A percentile compares a stretch with the other conserved stretches of the same genome.
Evolutionary conservation across 2,329 filamentous ascomycete species (phyloP).

Genomic region (Tolypocladium guangdongense): DNA sequence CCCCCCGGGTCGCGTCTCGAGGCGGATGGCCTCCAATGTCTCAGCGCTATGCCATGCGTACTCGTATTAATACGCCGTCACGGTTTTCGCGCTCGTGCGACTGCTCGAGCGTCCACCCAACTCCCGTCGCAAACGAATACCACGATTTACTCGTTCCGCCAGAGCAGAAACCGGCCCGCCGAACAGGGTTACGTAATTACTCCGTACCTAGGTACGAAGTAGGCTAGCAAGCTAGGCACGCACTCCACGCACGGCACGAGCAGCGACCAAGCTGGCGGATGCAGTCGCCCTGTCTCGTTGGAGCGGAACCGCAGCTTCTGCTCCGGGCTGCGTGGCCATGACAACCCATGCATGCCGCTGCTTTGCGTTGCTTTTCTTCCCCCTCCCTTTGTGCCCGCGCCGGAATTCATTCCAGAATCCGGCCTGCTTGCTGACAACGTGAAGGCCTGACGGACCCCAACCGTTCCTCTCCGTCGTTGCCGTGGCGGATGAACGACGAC

Average conservation of each 20-base stretch:
- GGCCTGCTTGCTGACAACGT: background rate
- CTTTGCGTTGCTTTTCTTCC: background rate
- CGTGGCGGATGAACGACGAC: background rate
- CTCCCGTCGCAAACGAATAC: background rate
- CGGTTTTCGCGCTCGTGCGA: background rate
- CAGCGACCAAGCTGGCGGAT: background rate
- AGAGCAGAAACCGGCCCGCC: background rate
- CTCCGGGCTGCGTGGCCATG: background rate
- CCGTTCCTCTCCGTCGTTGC: background rate
- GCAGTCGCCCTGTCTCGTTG: background rate
- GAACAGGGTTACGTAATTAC: too few relatives aligned
- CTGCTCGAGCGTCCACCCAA: background rate
- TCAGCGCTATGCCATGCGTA: background rate
- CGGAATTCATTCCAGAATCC: background rate
- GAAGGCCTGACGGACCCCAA: background rate
- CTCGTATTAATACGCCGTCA: background rate
- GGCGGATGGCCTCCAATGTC: too few relatives aligned
- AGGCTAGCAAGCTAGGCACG: background rate
- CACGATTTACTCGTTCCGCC: too few relatives aligned
- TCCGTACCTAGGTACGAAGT: too few relatives aligned
- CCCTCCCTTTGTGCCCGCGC: background rate
- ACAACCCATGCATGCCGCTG: background rate
- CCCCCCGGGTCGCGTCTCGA: background rate
- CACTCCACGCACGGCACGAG: background rate
- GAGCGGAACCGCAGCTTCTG: conserved; percentile 2